These are phyloP conservation scores for Dendrobium chrysotoxum DNA, from an alignment of 106 monocot species.

Conservation along the genomic window DNA sequence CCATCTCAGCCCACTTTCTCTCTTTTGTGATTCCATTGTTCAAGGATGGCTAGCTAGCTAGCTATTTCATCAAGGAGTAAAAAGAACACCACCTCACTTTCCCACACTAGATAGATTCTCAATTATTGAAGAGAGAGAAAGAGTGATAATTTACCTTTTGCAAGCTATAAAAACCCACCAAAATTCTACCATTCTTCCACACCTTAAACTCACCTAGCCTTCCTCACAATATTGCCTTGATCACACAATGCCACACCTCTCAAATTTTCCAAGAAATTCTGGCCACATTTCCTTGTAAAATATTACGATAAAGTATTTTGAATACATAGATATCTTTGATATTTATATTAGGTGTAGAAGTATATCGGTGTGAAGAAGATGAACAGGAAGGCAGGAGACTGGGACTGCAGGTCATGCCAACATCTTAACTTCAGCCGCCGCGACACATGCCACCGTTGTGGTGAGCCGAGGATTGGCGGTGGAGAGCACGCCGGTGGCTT, in stretches of 20 bases:
- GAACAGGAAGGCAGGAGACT: constrained; percentile 95
- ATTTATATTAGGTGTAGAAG: not conserved
- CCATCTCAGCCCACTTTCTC: not conserved
- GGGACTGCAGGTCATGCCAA: constrained; percentile 86
- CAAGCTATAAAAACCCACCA: constrained; percentile 2
- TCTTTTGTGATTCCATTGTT: constrained; percentile 1
- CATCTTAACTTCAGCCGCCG: constrained; percentile 95
- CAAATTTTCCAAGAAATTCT: no score
- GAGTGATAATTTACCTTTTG: not conserved
- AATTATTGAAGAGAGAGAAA: constrained; percentile 10
- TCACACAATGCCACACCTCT: no score
- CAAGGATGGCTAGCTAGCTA: not conserved
- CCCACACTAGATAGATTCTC: constrained; percentile 1
- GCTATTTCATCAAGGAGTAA: not conserved
- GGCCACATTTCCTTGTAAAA: not conserved
- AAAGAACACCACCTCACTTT: not conserved
- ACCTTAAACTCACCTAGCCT: not conserved
- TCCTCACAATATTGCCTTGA: not conserved
- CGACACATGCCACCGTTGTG: constrained; percentile 77
- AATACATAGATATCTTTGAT: not conserved
- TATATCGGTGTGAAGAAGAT: constrained; percentile 21
- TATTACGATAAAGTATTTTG: not conserved
- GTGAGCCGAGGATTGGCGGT: constrained; percentile 36
- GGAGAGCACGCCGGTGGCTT: constrained; percentile 14
- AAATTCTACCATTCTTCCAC: not conserved